A percentile compares a stretch with the other conserved stretches of the same genome.
These are phyloP conservation scores for Arabidopsis thaliana DNA, from an alignment of 345 rosid genomes.

Conservation along the genomic window TAIR10.1 NC_003070.9:8096501-8097000, in stretches of 20 bases:
- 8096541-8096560: constrained; percentile 67
- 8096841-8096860: constrained; percentile 54
- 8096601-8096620: background rate
- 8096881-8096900: constrained; percentile 62
- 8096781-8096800: constrained; percentile 55
- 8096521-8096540: constrained; percentile 87
- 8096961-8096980: constrained; percentile 84
- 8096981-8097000: background rate
- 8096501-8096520: constrained; percentile 76
- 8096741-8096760: constrained; percentile 92
- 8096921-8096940: constrained; percentile 85
- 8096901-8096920: constrained; percentile 75
- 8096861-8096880: constrained; percentile 47
- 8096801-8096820: background rate
- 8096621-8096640: constrained; percentile 60
- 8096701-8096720: constrained; percentile 68
- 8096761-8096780: constrained; percentile 81
- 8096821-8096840: constrained; percentile 24
- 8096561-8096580: background rate
- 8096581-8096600: background rate
- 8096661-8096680: constrained; percentile 87
- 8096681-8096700: constrained; percentile 55
- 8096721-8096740: constrained; percentile 76
- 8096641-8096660: constrained; percentile 85
- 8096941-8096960: constrained; percentile 74